Evolutionary conservation across 768 basidiomycete species (phyloP).

Genomic region (Kwoniella dejecticola): DNA sequence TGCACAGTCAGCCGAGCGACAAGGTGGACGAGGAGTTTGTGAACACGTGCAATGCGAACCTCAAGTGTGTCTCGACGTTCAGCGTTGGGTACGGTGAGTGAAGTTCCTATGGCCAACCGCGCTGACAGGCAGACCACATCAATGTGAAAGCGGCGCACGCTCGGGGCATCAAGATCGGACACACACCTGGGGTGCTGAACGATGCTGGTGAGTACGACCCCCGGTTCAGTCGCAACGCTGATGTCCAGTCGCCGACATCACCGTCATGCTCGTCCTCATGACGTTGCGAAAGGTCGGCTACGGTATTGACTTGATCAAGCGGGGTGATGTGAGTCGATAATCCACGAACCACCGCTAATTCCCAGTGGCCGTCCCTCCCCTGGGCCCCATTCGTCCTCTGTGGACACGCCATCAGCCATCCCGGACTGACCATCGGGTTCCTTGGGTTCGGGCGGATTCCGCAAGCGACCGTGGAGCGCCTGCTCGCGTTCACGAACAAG

Average conservation of each 20-base stretch:
- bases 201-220: conserved; percentile 68
- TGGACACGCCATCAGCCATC: conserved; percentile 61
- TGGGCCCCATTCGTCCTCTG: conserved; percentile 86
- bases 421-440: conserved; percentile 71
- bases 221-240: not conserved
- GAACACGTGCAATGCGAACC: conserved; percentile 59
- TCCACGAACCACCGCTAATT: conserved; percentile 5
- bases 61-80: conserved; percentile 89
- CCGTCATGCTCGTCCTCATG: conserved; percentile 91
- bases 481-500: conserved; percentile 69
- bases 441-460: conserved; percentile 94
- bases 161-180: conserved; percentile 73
- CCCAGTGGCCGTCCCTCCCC: conserved; percentile 74
- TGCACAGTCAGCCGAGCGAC: conserved; percentile 33
- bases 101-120: not conserved
- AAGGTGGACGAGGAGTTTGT: conserved; percentile 76
- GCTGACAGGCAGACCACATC: conserved; percentile 69
- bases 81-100: conserved; percentile 52
- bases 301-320: conserved; percentile 66
- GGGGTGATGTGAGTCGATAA: conserved; percentile 64
- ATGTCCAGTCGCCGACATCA: conserved; percentile 78
- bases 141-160: conserved; percentile 65
- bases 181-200: conserved; percentile 90
- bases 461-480: conserved; percentile 74
- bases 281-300: conserved; percentile 77